These are phyloP conservation scores for Plasmodium chabaudi DNA, from an alignment of 169 alveolate species.

Conservation along the genomic window DNA sequence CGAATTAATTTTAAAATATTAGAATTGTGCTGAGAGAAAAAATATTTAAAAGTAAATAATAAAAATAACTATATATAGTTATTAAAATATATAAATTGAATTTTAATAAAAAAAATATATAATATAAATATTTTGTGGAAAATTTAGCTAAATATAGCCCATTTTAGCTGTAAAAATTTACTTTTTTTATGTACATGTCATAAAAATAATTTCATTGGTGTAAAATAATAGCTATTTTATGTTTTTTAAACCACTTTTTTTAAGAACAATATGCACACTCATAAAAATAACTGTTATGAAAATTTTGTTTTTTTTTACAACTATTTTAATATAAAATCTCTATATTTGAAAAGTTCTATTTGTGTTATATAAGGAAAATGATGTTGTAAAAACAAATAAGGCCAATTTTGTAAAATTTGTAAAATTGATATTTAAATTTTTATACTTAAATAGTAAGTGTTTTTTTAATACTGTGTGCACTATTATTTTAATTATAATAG, in stretches of 20 bases:
- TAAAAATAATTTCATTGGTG: constrained; percentile 22
- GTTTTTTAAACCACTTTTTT: constrained; percentile 11
- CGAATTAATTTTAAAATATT: no score
- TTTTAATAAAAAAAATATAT: constrained; percentile 24
- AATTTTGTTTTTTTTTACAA: neutral
- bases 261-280: constrained; percentile 24
- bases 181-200: constrained; percentile 45
- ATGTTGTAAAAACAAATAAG: constrained; percentile 3
- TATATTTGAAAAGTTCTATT: constrained; percentile 11
- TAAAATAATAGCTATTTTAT: constrained; percentile 23
- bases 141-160: constrained; percentile 6
- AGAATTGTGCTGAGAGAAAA: constrained; percentile 7
- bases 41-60: constrained; percentile 17
- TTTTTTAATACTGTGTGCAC: constrained; percentile 23
- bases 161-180: constrained; percentile 2
- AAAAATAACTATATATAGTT: neutral
- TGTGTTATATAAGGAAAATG: neutral
- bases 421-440: constrained; percentile 4
- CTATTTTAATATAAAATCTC: neutral
- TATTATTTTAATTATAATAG: constrained; percentile 12
- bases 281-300: constrained; percentile 11
- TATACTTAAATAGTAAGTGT: neutral
- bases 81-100: constrained; percentile 1
- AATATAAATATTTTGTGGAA: neutral
- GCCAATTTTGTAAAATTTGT: neutral